Conservation (phyloP, 352 stramenopile genomes). For the Discostella stelligera region DNA sequence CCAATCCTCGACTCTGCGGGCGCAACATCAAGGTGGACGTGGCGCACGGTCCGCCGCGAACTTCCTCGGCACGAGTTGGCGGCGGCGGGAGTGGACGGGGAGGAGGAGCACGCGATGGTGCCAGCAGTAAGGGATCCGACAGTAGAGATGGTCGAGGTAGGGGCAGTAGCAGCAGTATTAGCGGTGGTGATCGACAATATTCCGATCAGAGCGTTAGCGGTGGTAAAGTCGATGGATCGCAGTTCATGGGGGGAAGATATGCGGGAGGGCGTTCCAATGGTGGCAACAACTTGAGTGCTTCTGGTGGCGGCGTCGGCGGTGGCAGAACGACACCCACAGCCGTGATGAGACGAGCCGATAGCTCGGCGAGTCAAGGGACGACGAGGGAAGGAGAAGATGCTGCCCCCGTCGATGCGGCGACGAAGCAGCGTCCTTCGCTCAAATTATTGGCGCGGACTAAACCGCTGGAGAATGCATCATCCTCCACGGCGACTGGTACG, state of each 20-base stretch:
- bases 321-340: constrained; percentile 3
- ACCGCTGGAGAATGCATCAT: constrained; percentile 31
- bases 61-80: background rate
- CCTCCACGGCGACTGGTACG: background rate
- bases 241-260: constrained; percentile 65
- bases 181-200: background rate
- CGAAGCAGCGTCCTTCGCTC: constrained; percentile 51
- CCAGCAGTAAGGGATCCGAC: background rate
- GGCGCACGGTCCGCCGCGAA: constrained; percentile 20
- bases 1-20: constrained; percentile 48
- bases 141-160: constrained; percentile 11
- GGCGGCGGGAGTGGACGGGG: background rate
- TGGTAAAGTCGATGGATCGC: constrained; percentile 52
- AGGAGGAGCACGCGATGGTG: background rate
- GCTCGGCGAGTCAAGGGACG: constrained; percentile 13
- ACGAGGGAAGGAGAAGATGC: background rate
- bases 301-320: background rate
- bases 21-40: constrained; percentile 72
- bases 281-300: background rate
- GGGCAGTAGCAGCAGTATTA: constrained; percentile 6
- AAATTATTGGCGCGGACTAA: constrained; percentile 68
- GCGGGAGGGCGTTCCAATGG: constrained; percentile 16
- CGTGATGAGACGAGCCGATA: constrained; percentile 36
- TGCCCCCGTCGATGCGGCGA: background rate
- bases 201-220: constrained; percentile 1